phyloP scores from a whole-genome alignment of 225 moss, liverwort and hornwort genomes.

The Ulota crispa region DNA sequence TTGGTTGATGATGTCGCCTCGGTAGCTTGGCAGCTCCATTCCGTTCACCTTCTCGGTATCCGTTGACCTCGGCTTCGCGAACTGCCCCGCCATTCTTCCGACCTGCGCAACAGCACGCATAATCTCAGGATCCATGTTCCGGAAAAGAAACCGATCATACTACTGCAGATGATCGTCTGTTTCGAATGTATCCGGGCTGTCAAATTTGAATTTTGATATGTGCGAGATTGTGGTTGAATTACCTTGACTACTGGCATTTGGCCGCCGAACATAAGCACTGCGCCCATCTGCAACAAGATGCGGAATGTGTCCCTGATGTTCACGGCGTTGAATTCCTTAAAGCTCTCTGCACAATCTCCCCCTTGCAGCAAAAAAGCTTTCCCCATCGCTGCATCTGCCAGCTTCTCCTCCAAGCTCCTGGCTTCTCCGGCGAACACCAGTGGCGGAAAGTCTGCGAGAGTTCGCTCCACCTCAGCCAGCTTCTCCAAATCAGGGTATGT shows the following conservation, averaged over 20 bases:
- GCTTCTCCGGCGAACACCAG: slow-evolving; percentile 87
- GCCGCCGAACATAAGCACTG: slow-evolving; percentile 90
- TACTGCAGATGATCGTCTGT: background rate
- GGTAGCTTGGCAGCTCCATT: slow-evolving; percentile 64
- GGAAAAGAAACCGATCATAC: background rate
- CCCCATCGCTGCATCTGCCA: slow-evolving; percentile 75
- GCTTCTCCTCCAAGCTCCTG: slow-evolving; percentile 66
- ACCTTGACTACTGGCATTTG: slow-evolving; percentile 92
- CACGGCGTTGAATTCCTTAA: slow-evolving; percentile 86
- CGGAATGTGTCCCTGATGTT: slow-evolving; percentile 91
- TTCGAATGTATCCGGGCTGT: background rate
- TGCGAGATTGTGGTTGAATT: background rate
- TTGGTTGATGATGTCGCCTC: slow-evolving; percentile 80
- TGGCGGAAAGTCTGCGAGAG: slow-evolving; percentile 65
- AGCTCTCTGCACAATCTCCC: slow-evolving; percentile 87
- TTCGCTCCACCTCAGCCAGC: slow-evolving; percentile 41
- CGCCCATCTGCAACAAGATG: slow-evolving; percentile 82
- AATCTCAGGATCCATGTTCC: background rate
- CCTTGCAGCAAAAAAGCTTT: slow-evolving; percentile 78
- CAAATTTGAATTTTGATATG: background rate
- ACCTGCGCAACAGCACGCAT: slow-evolving; percentile 1
- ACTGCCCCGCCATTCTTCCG: slow-evolving; percentile 61
- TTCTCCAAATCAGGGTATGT: slow-evolving; percentile 57
- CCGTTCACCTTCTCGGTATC: slow-evolving; percentile 67
- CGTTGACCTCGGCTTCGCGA: slow-evolving; percentile 70